A percentile compares a stretch with the other conserved stretches of the same genome.
Evolutionary conservation across 495 filamentous ascomycete genomes (phyloP).

Genomic region (Neurospora sp.): DNA sequence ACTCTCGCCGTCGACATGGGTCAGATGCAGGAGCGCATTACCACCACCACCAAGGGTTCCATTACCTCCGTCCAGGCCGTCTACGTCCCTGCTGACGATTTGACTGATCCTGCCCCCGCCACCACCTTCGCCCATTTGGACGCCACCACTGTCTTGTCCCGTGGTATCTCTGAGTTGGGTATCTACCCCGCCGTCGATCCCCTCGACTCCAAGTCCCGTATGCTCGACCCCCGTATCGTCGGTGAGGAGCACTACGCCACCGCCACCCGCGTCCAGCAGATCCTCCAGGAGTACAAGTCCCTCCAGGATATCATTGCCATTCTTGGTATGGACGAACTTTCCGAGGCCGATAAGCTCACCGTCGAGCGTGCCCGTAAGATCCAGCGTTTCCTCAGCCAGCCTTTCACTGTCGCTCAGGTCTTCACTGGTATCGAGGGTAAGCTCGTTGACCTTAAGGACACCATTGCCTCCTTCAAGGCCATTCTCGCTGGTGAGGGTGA

Average conservation of each 20-base stretch:
- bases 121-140: conserved; percentile 99
- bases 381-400: conserved; percentile 98
- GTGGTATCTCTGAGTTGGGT: conserved; percentile 99
- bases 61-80: conserved; percentile 99
- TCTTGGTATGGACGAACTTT: conserved; percentile 99
- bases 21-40: conserved; percentile 99
- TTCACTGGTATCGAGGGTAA: conserved; percentile 98
- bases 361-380: conserved; percentile 99
- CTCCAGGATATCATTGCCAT: conserved; percentile 99
- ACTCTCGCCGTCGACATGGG: conserved; percentile 99
- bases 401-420: conserved; percentile 97
- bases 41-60: conserved; percentile 97
- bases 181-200: conserved; percentile 99
- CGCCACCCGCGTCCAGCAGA: conserved; percentile 91
- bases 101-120: conserved; percentile 98
- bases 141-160: conserved; percentile 99
- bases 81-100: conserved; percentile 99
- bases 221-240: conserved; percentile 97
- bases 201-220: conserved; percentile 98
- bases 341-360: conserved; percentile 96
- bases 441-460: conserved; percentile 97
- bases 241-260: conserved; percentile 96
- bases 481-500: conserved; percentile 94
- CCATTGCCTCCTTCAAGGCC: conserved; percentile 92
- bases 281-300: conserved; percentile 99